Conservation (phyloP, 306 rosid genomes). For the Adenanthera pavonina region DNA sequence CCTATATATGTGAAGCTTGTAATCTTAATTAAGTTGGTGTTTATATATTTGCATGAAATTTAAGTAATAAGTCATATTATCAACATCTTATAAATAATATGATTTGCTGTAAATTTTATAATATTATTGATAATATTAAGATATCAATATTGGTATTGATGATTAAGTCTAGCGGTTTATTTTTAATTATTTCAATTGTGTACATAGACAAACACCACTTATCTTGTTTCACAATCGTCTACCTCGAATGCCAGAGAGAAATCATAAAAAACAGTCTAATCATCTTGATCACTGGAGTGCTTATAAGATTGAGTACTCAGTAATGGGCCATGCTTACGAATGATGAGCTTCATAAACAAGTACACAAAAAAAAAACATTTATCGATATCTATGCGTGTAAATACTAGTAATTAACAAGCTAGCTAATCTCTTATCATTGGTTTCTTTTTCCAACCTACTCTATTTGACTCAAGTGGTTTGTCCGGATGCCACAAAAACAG, state of each 20-base stretch:
- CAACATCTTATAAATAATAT: too few relatives aligned
- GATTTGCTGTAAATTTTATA: too few relatives aligned
- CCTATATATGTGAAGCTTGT: too few relatives aligned
- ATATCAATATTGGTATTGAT: too few relatives aligned
- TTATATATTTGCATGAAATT: too few relatives aligned
- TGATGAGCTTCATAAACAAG: slow-evolving; percentile 6
- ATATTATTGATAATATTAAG: too few relatives aligned
- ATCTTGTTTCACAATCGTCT: too few relatives aligned
- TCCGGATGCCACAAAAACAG: slow-evolving; percentile 32
- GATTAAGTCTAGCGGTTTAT: too few relatives aligned
- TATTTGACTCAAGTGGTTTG: slow-evolving; percentile 45
- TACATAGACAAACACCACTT: too few relatives aligned
- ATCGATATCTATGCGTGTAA: background rate
- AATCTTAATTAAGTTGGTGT: too few relatives aligned
- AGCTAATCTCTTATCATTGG: slow-evolving; percentile 40
- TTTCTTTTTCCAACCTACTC: slow-evolving; percentile 38
- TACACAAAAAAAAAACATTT: background rate
- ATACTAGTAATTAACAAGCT: slow-evolving; percentile 12
- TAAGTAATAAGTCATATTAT: too few relatives aligned
- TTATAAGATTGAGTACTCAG: slow-evolving; percentile 2
- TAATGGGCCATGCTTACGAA: slow-evolving; percentile 36
- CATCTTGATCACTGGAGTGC: slow-evolving; percentile 32
- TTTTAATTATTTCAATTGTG: too few relatives aligned
- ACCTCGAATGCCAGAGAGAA: background rate
- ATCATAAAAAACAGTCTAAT: slow-evolving; percentile 19